Evolutionary conservation across 208 protist genomes (phyloP).

Genomic region (Herpetomonas tarakana): DNA sequence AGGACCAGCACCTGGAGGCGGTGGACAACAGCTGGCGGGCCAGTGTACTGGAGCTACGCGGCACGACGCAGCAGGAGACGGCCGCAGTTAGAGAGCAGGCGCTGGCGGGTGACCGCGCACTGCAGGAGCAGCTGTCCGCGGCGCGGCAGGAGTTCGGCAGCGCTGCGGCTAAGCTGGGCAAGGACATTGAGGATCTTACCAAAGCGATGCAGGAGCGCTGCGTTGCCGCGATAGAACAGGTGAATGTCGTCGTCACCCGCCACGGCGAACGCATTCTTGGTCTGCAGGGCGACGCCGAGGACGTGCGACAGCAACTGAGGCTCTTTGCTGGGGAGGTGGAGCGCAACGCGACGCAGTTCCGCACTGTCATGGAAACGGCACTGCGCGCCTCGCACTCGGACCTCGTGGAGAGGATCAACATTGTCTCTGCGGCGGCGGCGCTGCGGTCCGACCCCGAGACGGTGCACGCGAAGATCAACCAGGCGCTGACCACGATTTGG

Average conservation of each 20-base stretch:
- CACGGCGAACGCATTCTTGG: constrained; percentile 9
- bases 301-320: constrained; percentile 17
- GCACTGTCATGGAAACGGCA: constrained; percentile 24
- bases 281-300: constrained; percentile 16
- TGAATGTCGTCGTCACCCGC: constrained; percentile 13
- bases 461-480: constrained; percentile 56
- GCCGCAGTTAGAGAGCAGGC: constrained; percentile 21
- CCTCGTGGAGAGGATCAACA: constrained; percentile 71
- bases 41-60: constrained; percentile 59
- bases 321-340: constrained; percentile 26
- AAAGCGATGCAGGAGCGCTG: constrained; percentile 15
- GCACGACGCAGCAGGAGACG: constrained; percentile 33
- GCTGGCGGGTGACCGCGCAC: constrained; percentile 20
- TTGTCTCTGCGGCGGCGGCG: constrained; percentile 33
- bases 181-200: constrained; percentile 14
- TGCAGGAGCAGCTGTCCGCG: constrained; percentile 30
- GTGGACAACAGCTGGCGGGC: constrained; percentile 77
- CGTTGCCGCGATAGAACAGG: constrained; percentile 16
- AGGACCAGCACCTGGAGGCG: constrained; percentile 64
- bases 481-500: constrained; percentile 70
- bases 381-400: constrained; percentile 53
- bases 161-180: constrained; percentile 7
- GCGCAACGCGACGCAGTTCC: constrained; percentile 30
- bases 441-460: constrained; percentile 30
- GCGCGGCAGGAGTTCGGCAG: constrained; percentile 5